Evolutionary conservation across 805 yeast species (phyloP).

Genomic region (Ogataea naganishii): DNA sequence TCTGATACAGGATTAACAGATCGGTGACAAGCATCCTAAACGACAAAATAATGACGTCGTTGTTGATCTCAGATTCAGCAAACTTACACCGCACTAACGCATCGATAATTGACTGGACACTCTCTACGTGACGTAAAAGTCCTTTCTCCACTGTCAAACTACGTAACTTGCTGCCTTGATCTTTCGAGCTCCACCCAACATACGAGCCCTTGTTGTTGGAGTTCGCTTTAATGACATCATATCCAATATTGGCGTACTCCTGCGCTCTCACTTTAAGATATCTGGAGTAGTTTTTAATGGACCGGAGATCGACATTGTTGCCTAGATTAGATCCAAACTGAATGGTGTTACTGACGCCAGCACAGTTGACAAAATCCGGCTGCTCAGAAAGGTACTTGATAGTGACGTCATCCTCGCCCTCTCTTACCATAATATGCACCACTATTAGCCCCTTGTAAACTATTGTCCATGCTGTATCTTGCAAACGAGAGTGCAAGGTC

Average conservation of each 20-base stretch:
- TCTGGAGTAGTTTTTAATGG: constrained; percentile 57
- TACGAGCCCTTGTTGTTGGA: constrained; percentile 28
- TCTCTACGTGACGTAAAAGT: constrained; percentile 72
- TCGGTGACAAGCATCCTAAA: constrained; percentile 89
- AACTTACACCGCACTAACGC: constrained; percentile 67
- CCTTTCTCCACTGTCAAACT: constrained; percentile 67
- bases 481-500: constrained; percentile 51
- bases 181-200: constrained; percentile 26
- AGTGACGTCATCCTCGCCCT: constrained; percentile 76
- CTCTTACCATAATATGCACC: constrained; percentile 84
- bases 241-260: constrained; percentile 54
- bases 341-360: constrained; percentile 22
- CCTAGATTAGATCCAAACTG: constrained; percentile 22
- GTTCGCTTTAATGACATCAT: constrained; percentile 76
- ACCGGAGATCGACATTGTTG: constrained; percentile 39
- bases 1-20: constrained; percentile 76
- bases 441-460: constrained; percentile 82
- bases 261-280: constrained; percentile 63
- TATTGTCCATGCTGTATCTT: constrained; percentile 84
- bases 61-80: constrained; percentile 70
- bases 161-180: constrained; percentile 53
- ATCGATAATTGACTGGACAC: constrained; percentile 76
- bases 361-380: constrained; percentile 51
- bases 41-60: constrained; percentile 76
- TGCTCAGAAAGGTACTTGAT: constrained; percentile 57